Evolutionary conservation across 306 rosid genomes (phyloP).

Genomic region (Casuarina cunninghamiana): DNA sequence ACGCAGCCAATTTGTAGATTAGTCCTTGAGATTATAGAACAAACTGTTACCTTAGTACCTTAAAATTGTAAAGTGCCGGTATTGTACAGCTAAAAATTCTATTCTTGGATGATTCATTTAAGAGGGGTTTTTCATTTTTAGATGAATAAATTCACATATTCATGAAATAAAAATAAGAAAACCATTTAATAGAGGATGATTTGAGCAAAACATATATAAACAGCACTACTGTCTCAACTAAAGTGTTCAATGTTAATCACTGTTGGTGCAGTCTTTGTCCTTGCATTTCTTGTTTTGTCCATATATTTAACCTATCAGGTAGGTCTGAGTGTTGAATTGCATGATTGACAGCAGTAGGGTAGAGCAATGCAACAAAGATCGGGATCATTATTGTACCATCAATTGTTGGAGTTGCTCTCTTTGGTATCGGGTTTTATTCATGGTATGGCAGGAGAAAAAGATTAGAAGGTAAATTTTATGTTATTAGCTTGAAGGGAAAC

Average conservation of each 20-base stretch:
- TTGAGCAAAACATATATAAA: too few species aligned
- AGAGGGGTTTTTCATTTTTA: too few species aligned
- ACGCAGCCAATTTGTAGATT: too few species aligned
- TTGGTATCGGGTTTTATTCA: slow-evolving; percentile 8
- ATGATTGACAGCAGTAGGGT: neutral
- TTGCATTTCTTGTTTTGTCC: neutral
- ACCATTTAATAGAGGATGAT: too few species aligned
- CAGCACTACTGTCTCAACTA: too few species aligned
- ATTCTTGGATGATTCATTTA: too few species aligned
- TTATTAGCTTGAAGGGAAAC: neutral
- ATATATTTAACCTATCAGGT: neutral
- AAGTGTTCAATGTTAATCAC: neutral
- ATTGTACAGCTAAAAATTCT: too few species aligned
- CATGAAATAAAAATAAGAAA: too few species aligned
- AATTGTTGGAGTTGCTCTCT: slow-evolving; percentile 11
- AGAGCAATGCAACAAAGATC: slow-evolving; percentile 4
- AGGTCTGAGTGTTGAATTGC: neutral
- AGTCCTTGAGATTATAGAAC: too few species aligned
- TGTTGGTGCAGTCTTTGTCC: neutral
- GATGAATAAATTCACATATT: too few species aligned
- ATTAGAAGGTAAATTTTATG: neutral
- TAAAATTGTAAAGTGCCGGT: too few species aligned
- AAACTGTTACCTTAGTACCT: too few species aligned
- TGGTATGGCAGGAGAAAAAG: slow-evolving; percentile 2
- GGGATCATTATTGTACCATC: slow-evolving; percentile 9